Evolutionary conservation across 2,329 filamentous ascomycete species (phyloP), one percentile per base, ranked within the genome.

Genomic region (Aspergillus floridensis): DNA sequence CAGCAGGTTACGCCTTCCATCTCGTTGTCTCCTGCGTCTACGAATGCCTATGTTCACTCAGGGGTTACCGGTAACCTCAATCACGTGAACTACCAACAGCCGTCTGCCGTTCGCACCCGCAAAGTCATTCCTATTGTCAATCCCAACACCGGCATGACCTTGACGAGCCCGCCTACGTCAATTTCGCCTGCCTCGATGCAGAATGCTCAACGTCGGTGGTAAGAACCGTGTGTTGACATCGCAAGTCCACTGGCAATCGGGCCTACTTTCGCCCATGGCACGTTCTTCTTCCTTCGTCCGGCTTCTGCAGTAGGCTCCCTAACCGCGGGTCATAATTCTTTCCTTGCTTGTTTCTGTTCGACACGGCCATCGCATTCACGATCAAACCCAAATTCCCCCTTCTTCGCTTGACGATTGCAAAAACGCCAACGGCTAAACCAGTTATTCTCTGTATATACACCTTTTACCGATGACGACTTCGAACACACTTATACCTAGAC

Each of bases 41-140:
- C 82, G 59, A 82, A 76, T 63, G 74, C 82, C 62, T 84, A 81
- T 64, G 88, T 88, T 51, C 86, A 88, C 46, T 82, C 86, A 31
- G 88, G 88, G 69, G 81, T 82, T 68, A 90, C 85, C 77, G 87
- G 90, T 70, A 82, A 79, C 76, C 65, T 73, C 66, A 88, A 87
- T 70, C 86, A 86, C 77, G 82, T 93, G 69, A 97, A 96, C 81
- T 83, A 96, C 63, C 92, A 96, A 79, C 93, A 97, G 81, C 92
- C 93, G 62, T 84, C 93, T 63, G 91, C 93, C 63, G 91, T 93
- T 65, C 91, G 95, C 68, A 87, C 89, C 59, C 91, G 92, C 77
- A 98, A 97, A 77, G 92, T 95, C 72, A 98, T 98, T 67, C 93
- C 93, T 60, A 99, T 99, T 75, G 91, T 98, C 78, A 96, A 99